These are phyloP conservation scores for Podila minutissima DNA, from an alignment of 192 early-diverging fungal genomes.

Conservation along the genomic window DNA sequence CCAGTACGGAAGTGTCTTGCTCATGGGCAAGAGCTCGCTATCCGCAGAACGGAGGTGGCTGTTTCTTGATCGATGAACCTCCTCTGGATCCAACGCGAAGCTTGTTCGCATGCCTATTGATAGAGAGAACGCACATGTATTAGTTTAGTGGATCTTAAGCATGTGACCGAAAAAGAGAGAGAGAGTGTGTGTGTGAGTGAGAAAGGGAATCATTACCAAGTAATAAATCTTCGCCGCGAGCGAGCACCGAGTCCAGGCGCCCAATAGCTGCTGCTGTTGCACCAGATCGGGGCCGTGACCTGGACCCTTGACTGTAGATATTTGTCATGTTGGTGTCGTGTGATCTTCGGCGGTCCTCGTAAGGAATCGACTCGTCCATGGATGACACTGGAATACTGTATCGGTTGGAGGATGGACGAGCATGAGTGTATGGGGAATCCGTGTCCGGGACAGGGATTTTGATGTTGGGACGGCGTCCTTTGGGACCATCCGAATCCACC, in stretches of 20 bases:
- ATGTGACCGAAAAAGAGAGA: background rate
- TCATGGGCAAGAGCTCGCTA: conserved; percentile 3
- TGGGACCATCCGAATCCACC: background rate
- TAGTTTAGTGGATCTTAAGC: background rate
- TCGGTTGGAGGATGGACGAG: background rate
- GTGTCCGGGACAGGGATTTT: background rate
- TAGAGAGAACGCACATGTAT: background rate
- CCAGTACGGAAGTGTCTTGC: conserved; percentile 36
- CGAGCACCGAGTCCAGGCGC: conserved; percentile 34
- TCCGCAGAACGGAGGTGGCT: conserved; percentile 20
- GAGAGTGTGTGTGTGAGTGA: no score
- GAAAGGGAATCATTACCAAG: conserved; percentile 18
- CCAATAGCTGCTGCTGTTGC: conserved; percentile 47
- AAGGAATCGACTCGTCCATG: conserved; percentile 5
- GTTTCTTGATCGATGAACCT: conserved; percentile 15
- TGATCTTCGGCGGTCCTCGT: conserved; percentile 1
- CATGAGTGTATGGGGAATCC: background rate
- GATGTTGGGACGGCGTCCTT: background rate
- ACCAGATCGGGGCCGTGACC: conserved; percentile 37
- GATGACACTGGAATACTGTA: background rate
- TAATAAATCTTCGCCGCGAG: conserved; percentile 35
- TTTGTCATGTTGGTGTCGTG: conserved; percentile 15
- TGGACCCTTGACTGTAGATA: conserved; percentile 7
- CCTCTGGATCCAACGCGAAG: conserved; percentile 34
- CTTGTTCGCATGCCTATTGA: conserved; percentile 42